Evolutionary conservation across 495 filamentous ascomycete genomes (phyloP).

Genomic region (Trichoderma orchidacearum): DNA sequence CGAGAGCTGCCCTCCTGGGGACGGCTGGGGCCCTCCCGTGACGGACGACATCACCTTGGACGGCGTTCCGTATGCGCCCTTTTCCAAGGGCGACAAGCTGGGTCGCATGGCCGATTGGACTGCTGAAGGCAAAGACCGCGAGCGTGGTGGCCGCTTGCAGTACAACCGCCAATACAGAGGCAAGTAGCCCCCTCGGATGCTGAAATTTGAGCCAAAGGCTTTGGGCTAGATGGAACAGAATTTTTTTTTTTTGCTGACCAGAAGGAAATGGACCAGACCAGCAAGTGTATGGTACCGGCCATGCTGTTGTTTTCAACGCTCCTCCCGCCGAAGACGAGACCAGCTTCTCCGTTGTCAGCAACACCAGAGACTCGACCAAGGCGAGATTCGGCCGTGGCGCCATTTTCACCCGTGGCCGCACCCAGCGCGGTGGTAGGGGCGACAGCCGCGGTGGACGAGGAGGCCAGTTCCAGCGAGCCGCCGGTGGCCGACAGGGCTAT

Average conservation of each 20-base stretch:
- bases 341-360: constrained; percentile 95
- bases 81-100: constrained; percentile 96
- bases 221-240: background rate
- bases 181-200: constrained; percentile 21
- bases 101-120: constrained; percentile 99
- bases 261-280: constrained; percentile 47
- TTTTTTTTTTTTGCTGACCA: background rate
- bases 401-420: constrained; percentile 75
- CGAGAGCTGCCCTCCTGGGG: constrained; percentile 41
- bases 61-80: constrained; percentile 93
- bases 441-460: constrained; percentile 58
- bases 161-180: constrained; percentile 90
- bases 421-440: constrained; percentile 57
- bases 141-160: constrained; percentile 67
- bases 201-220: background rate
- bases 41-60: constrained; percentile 74
- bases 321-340: constrained; percentile 91
- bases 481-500: constrained; percentile 30
- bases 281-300: constrained; percentile 89
- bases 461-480: constrained; percentile 27
- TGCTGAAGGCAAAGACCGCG: constrained; percentile 75
- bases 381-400: constrained; percentile 81
- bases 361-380: constrained; percentile 71
- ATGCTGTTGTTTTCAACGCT: constrained; percentile 73
- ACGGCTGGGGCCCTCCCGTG: constrained; percentile 78